These are phyloP conservation scores for Aspergillus ruber DNA, from an alignment of 2,329 filamentous ascomycete genomes.

Conservation along the genomic window DNA sequence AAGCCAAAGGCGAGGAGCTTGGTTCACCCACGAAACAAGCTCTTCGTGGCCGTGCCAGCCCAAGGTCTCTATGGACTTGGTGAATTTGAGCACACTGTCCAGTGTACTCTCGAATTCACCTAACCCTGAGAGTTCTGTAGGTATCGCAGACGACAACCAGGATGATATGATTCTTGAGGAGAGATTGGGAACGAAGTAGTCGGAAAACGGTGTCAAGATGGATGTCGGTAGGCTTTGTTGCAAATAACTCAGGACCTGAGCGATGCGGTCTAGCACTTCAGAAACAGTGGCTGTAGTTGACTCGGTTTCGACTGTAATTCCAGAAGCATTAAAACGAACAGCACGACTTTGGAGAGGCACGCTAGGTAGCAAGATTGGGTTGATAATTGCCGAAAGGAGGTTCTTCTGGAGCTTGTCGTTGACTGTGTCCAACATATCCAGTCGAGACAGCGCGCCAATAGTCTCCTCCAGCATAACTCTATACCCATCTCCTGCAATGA, in stretches of 20 bases:
- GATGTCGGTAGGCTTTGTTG: slow-evolving; percentile 44
- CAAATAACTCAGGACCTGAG: slow-evolving; percentile 45
- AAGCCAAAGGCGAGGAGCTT: slow-evolving; percentile 78
- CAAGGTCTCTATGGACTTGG: slow-evolving; percentile 53
- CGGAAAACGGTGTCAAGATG: slow-evolving; percentile 53
- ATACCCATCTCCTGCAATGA: slow-evolving; percentile 45
- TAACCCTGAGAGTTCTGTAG: slow-evolving; percentile 66
- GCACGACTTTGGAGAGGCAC: slow-evolving; percentile 18
- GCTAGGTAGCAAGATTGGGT: slow-evolving; percentile 25
- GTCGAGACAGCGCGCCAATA: slow-evolving; percentile 23
- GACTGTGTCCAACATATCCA: slow-evolving; percentile 25
- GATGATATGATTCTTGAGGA: slow-evolving; percentile 61
- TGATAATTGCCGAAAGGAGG: slow-evolving; percentile 24
- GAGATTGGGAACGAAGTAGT: slow-evolving; percentile 63
- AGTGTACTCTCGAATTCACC: slow-evolving; percentile 64
- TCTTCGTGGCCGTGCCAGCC: slow-evolving; percentile 58
- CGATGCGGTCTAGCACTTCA: slow-evolving; percentile 39
- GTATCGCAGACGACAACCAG: slow-evolving; percentile 73
- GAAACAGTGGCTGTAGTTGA: slow-evolving; percentile 21
- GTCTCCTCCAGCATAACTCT: slow-evolving; percentile 18
- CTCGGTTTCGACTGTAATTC: slow-evolving; percentile 20
- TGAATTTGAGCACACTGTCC: slow-evolving; percentile 59
- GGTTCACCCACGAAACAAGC: slow-evolving; percentile 71
- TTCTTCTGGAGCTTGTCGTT: slow-evolving; percentile 28
- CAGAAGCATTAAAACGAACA: slow-evolving; percentile 21